Evolutionary conservation across 2,329 filamentous ascomycete species (phyloP), one percentile per base, ranked within the genome.

Genomic region (Juglanconis juglandina): DNA sequence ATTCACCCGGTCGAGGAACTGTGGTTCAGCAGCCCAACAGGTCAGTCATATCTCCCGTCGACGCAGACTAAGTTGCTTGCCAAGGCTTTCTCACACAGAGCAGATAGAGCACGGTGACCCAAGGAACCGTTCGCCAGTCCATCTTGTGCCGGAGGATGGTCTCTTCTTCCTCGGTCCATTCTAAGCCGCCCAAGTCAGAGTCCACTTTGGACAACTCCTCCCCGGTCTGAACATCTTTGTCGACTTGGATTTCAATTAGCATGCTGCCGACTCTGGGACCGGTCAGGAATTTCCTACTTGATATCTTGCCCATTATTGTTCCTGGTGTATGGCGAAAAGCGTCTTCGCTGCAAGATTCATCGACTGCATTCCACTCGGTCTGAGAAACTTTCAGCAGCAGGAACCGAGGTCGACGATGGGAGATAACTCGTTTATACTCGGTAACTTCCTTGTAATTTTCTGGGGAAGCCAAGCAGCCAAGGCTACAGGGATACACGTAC

Each of bases 151-250:
- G 75, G 17, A 84, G 71, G 1, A 66, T 69, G 17, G 68, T 75
- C 70, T 84, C 81, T 64, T 84, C 81, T 52, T 75, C 79, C 41
- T 73, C 72, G 4, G 80, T 80, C 81, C 81, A 84, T 44, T 73
- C 73, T 44, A 79, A 63, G 30, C 52, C 58, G 11, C 68, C 65
- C n/a, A 63, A 48, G n/a, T 53, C 63, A 48, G 56, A 52, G 39
- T 61, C 63, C 37, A 60, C 61, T 52, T 57, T 61, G 47, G 60
- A 55, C 13, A 34, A 47, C n/a, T 7, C 32, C 44, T 30, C n/a
- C 14, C 17, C 44, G 10, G 39, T 32, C n/a, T 51, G 42, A 24
- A 51, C 39, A 7, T 14, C 17, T n/a, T 47, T 9, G 13, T 47
- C 17, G 13, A 47, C 44, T 47, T 17, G n/a, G 3, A 32, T n/a